Base-by-base conservation (phyloP, 768 basidiomycete genomes). In the Tulasnella sp. region DNA sequence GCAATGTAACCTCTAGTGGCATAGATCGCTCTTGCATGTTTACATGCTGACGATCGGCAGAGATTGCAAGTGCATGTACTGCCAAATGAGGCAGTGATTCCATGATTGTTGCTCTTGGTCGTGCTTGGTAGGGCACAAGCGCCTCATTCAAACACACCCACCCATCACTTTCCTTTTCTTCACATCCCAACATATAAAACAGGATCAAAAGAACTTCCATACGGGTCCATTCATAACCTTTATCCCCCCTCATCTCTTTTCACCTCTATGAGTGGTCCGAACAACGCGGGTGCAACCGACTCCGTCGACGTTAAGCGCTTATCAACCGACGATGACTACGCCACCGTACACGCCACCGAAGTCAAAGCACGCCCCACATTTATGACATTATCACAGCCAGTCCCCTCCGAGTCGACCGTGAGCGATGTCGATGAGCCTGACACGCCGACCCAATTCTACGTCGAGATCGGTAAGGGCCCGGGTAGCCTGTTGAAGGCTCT, bases 401-500 rank as follows among this genome's bases (percentile, higher is more conserved):
- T 45, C 42, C 2, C 6, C 3, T n/a, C n/a, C n/a, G n/a, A n/a
- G n/a, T 45, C 42, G 11, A 19, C 42, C 42, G 19, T 45, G 42
- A 45, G 19, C 42, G 19, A 45, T 19, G 70, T 58, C 38, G 40
- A 75, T 29, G 71, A 75, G 22, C 34, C 67, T 14, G 52, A 68
- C 34, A 8, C 77, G 78, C 52, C 90, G 37, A 83, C 90, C 54
- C 89, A 90, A 0, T 93, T 92, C 85, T 91, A 92, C 79, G 85
- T 94, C 68, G 86, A 84, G 2, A 91, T 94, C 75, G 86, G 85
- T 19, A 34, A 42, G 36, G 86, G n/a, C n/a, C n/a, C n/a, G n/a
- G n/a, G 86, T n/a, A 91, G 92, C 64, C 80, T 93, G 38, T 87
- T 90, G 77, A 86, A 82, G 39, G 93, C 93, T 11, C 82, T 94